Percentiles rank a stretch among this genome's conserved stretches.
These are phyloP conservation scores for Vinca minor DNA, from an alignment of 257 asterid species.

Conservation along the genomic window DNA sequence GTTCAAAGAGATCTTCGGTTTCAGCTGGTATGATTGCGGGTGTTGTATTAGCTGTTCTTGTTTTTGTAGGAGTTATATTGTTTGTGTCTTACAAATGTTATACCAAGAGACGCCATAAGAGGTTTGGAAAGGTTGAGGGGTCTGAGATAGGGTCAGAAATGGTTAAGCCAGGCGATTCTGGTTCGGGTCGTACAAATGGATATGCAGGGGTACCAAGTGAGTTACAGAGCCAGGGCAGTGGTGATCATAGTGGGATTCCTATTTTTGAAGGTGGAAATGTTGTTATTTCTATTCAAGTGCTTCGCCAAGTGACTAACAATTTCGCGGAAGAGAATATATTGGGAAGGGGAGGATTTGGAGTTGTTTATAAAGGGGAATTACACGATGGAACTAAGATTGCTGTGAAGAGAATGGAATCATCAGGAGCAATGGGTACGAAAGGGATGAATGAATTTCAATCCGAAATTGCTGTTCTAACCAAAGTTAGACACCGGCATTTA, in stretches of 20 bases:
- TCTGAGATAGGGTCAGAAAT: conserved; percentile 55
- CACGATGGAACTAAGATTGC: conserved; percentile 94
- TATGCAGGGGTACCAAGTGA: conserved; percentile 44
- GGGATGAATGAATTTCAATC: conserved; percentile 94
- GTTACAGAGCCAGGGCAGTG: conserved; percentile 68
- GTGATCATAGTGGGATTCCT: conserved; percentile 60
- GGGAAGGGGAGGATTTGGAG: conserved; percentile 92
- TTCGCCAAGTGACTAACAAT: conserved; percentile 74
- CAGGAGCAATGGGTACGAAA: conserved; percentile 77
- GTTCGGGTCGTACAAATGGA: conserved; percentile 30
- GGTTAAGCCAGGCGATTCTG: conserved; percentile 30
- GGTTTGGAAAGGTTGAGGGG: conserved; percentile 43
- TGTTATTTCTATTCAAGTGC: conserved; percentile 62
- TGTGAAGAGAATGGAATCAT: conserved; percentile 92
- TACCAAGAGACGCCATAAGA: conserved; percentile 40
- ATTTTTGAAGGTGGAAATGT: conserved; percentile 70
- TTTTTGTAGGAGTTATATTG: conserved; percentile 47
- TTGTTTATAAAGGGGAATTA: conserved; percentile 79
- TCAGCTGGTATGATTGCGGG: conserved; percentile 75
- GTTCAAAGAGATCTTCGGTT: conserved; percentile 27
- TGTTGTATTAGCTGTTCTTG: conserved; percentile 52
- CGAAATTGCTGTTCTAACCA: conserved; percentile 84
- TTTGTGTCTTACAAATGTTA: conserved; percentile 72
- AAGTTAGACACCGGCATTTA: conserved; percentile 87
- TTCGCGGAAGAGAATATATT: conserved; percentile 58